Evolutionary conservation across 2,329 filamentous ascomycete species (phyloP).

Genomic region (Xylaria sp.): DNA sequence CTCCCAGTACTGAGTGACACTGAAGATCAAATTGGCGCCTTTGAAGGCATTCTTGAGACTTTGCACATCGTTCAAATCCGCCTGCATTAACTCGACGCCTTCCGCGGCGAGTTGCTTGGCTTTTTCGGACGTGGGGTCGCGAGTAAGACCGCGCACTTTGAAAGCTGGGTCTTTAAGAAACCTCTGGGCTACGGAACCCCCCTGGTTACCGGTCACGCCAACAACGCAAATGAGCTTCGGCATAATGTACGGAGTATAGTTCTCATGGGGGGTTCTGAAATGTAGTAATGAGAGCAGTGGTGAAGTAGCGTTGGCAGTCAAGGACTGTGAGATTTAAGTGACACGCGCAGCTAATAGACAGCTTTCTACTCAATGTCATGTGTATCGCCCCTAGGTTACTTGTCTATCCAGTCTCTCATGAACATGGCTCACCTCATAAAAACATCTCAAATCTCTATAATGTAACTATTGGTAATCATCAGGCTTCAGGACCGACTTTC

Average conservation of each 20-base stretch:
- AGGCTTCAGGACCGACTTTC: too few relatives aligned
- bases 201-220: slow-evolving; percentile 49
- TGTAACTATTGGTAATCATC: too few relatives aligned
- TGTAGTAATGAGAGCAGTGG: slow-evolving; percentile 9
- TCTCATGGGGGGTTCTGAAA: slow-evolving; percentile 13
- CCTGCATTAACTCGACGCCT: slow-evolving; percentile 58
- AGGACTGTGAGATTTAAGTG: too few relatives aligned
- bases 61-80: slow-evolving; percentile 56
- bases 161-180: slow-evolving; percentile 56
- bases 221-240: slow-evolving; percentile 26
- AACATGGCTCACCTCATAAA: too few relatives aligned
- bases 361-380: too few relatives aligned
- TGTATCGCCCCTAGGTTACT: too few relatives aligned
- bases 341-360: too few relatives aligned
- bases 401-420: too few relatives aligned
- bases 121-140: slow-evolving; percentile 55
- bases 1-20: slow-evolving; percentile 67
- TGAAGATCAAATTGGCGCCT: slow-evolving; percentile 63
- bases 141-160: slow-evolving; percentile 60
- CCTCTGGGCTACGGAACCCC: slow-evolving; percentile 62
- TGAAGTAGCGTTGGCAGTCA: slow-evolving; percentile 1
- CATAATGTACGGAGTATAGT: slow-evolving; percentile 13
- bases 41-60: slow-evolving; percentile 56
- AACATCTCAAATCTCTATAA: too few relatives aligned
- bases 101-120: slow-evolving; percentile 54